Base-by-base conservation (phyloP, 306 rosid species). In the Lagenaria siceraria region DNA sequence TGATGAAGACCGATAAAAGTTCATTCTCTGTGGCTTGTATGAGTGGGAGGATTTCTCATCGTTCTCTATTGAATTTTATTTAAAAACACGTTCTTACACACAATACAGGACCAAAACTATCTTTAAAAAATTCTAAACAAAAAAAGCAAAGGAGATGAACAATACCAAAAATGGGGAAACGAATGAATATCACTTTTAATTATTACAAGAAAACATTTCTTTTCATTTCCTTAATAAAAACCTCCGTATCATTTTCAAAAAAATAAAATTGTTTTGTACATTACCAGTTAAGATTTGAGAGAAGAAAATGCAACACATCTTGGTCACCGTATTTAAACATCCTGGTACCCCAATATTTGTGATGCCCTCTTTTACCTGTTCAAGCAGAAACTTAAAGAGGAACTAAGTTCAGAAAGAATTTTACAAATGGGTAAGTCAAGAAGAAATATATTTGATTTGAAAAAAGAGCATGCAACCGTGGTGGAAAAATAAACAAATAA, bases 201-300 rank as follows among this genome's bases (percentile, higher is more conserved):
- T 43, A 13, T 66, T 14, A 43, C 52, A 18, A 52, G 24, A 78
- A 51, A 51, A 46, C 15, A 11, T 46, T 46, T 46, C 8, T 7
- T 40, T 40, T 8, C 10, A 7, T 33, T 33, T 33, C 36, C 36
- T 33, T 33, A 5, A 4, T 33, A 6, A 5, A 33, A 33, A 33
- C 5, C 4, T 33, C 6, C 4, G 36, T 5, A 33, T 33, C 36
- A 36, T 40, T 33, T 33, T 3, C 5, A 33, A 33, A 6, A 7
- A 7, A 7, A 40, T 7, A 40, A 40, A 7, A 8, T 40, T 81
- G 63, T 80, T 76, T 53, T 79, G 76, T 72, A 81, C 79, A 81
- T 75, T 90, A 92, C 98, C 97, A 95, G 85, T 84, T 90, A 85
- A 95, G 82, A 87, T 95, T 95, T 60, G 98, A 95, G 83, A 95